Evolutionary conservation across 768 basidiomycete species (phyloP), one percentile per base, ranked within the genome.

Genomic region (Paxillus involutus): DNA sequence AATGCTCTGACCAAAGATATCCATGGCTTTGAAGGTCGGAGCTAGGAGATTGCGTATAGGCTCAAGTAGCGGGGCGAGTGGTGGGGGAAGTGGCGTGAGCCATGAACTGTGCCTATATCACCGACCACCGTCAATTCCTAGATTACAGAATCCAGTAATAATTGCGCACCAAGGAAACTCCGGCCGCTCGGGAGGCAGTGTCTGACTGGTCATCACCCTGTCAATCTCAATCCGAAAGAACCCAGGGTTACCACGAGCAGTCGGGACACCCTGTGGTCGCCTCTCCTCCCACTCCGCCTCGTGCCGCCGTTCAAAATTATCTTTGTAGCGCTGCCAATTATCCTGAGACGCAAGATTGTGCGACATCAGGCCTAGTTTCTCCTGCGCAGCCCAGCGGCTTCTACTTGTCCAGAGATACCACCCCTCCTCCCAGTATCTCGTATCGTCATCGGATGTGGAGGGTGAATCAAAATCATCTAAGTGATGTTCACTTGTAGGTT

Each of bases 361-460:
- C 59, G 75, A 76, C 88, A 91, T 89, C 46, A 76, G 73, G 16
- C 79, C 70, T 47, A 84, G 68, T 61, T 82, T 83, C 63, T 85
- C 80, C 58, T 78, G 73, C 8, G 79, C 75, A 11, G 78, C 81
- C 65, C 73, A 75, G 45, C 77, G 74, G 46, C 76, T 82, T 50
- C 74, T 75, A 14, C 80, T 80, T 47, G 81, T 78, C 87, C 88
- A 90, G 40, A 91, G 61, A 63, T 91, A 91, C 79, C 80, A 86
- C 5, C 89, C 88, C 61, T 84, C 82, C 52, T 88, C 77, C 89
- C 89, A 91, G 61, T 80, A 77, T 57, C 79, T 82, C 40, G 72
- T 74, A 19, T 79, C 73, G 37, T 56, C 70, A 53, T 53, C 26
- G 6, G 26, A 69, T 21, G 62, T 59, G 6, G 68, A 29, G 30